Evolutionary conservation across 2,329 filamentous ascomycete species (phyloP), one percentile per base, ranked within the genome.

Genomic region (Sporothrix brasiliensis): DNA sequence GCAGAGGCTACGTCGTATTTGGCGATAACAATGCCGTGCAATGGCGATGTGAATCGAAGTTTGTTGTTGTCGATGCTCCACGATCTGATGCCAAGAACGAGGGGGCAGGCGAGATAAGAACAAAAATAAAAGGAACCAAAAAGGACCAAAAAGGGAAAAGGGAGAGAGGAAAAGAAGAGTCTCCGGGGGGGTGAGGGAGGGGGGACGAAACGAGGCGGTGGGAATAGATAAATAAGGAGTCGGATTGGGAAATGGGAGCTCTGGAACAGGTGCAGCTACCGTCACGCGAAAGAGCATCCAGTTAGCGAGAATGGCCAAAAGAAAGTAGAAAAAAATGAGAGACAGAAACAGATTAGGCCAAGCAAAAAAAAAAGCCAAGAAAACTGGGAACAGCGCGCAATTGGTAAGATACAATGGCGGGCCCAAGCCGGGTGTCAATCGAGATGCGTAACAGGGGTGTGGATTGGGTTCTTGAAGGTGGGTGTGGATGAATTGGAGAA

Each of bases 21-120:
- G 13, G 24, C 10, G 24, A 63, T 14, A 34, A 4, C 27, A n/a
- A 47, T 53, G 67, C n/a, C 30, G 47, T 19, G 21, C 14, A 9
- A 34, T n/a, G 66, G 66, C 66, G 52, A 58, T 58, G 66, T 16
- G 14, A 4, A 39, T 47, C 49, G 50, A 27, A 52, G 16, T 44
- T 3, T 52, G 63, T 52, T 66, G 65, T n/a, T 66, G 60, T n/a
- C 21, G 21, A 47, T n/a, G 10, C 13, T 11, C 54, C 54, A 50
- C 61, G 61, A 65, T 34, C 47, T 44, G 50, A 30, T 58, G 63
- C 56, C 69, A 67, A 72, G 56, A 67, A 49, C 16, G 47, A 24
- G 50, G 39, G 44, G 58, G 21, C 49, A 60, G 67, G 53, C n/a
- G 39, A 21, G 52, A 53, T 53, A 61, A 67, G 53, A 41, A 53